These are phyloP conservation scores for Colletotrichum noveboracense DNA, from an alignment of 2,329 filamentous ascomycete species.

Conservation along the genomic window DNA sequence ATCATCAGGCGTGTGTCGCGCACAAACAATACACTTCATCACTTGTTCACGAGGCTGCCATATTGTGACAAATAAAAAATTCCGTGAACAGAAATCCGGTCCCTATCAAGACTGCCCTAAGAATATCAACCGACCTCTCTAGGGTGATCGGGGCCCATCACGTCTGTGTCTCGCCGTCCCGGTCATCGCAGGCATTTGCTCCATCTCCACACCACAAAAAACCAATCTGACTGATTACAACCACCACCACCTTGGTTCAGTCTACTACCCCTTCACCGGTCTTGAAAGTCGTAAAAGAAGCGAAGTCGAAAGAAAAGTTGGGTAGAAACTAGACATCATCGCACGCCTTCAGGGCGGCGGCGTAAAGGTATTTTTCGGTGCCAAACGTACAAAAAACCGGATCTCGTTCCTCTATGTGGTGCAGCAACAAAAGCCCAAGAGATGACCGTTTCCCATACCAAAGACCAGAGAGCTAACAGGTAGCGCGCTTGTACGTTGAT, in stretches of 20 bases:
- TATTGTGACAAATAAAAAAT: not conserved
- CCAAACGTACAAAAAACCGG: slow-evolving; percentile 11
- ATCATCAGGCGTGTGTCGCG: not conserved
- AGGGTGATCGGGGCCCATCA: not conserved
- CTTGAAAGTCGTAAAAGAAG: slow-evolving; percentile 9
- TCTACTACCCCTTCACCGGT: not conserved
- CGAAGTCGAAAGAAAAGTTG: slow-evolving; percentile 26
- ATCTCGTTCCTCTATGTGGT: not conserved
- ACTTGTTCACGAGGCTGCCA: not conserved
- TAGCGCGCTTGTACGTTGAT: not conserved
- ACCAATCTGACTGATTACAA: slow-evolving; percentile 5
- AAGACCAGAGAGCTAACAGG: not conserved
- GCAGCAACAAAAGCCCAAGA: not conserved
- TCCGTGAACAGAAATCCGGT: slow-evolving; percentile 17
- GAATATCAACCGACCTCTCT: slow-evolving; percentile 6
- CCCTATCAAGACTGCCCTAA: slow-evolving; percentile 19
- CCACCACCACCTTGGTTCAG: not conserved
- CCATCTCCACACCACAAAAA: not conserved
- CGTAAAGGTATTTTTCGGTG: slow-evolving; percentile 23
- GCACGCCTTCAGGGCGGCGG: not conserved
- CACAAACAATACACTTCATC: not conserved
- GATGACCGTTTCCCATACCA: not conserved
- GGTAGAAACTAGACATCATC: not conserved
- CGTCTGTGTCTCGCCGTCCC: not conserved
- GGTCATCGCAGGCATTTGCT: not conserved